A percentile compares a stretch with the other conserved stretches of the same genome.
Conservation (phyloP, 257 asterid genomes). For the Cinchona pubescens region DNA sequence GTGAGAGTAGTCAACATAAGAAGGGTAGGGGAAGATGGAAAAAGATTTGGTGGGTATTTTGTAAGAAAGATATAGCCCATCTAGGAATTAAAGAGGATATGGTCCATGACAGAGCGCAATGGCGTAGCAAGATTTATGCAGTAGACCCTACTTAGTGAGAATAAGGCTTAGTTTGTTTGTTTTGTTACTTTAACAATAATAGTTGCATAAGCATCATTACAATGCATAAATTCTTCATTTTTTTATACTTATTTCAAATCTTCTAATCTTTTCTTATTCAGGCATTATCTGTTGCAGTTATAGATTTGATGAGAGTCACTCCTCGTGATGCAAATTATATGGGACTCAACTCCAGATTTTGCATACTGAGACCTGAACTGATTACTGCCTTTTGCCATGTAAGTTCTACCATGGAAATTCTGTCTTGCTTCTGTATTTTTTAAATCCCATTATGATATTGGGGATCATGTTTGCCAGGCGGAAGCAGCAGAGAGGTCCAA, state of each 20-base stretch:
- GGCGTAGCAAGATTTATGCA: too few relatives aligned
- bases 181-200: too few relatives aligned
- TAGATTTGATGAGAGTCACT: constrained; percentile 95
- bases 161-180: too few relatives aligned
- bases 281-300: constrained; percentile 92
- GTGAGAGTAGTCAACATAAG: too few relatives aligned
- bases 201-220: not conserved
- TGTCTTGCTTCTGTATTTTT: constrained; percentile 10
- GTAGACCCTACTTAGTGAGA: too few relatives aligned
- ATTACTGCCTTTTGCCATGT: constrained; percentile 77
- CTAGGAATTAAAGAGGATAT: too few relatives aligned
- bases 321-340: constrained; percentile 93
- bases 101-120: too few relatives aligned
- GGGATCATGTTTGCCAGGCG: constrained; percentile 32
- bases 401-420: constrained; percentile 25
- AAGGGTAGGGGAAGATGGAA: too few relatives aligned
- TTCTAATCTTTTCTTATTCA: constrained; percentile 25
- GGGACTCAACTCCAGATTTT: constrained; percentile 78
- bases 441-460: not conserved
- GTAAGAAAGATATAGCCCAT: too few relatives aligned
- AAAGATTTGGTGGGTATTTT: too few relatives aligned
- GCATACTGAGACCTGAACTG: constrained; percentile 88
- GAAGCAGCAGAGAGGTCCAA: constrained; percentile 57
- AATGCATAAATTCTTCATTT: not conserved
- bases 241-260: constrained; percentile 8